Conservation (phyloP, 495 filamentous ascomycete species). For the Aspergillus baeticus region DNA sequence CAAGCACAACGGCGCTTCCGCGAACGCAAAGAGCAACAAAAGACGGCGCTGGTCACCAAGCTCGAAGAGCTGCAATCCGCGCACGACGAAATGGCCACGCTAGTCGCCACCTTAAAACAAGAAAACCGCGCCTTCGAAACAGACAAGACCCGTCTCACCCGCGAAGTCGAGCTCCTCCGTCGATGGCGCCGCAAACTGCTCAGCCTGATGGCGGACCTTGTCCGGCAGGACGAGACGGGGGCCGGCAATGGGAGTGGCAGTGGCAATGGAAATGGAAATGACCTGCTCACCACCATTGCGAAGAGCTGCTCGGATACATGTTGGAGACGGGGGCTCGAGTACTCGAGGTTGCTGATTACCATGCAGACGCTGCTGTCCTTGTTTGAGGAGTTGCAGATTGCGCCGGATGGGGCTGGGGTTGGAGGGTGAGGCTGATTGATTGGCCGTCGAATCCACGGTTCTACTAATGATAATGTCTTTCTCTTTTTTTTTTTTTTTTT, state of each 20-base stretch:
- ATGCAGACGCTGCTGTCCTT: not conserved
- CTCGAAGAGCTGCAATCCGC: not conserved
- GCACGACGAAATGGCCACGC: not conserved
- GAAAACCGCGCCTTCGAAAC: not conserved
- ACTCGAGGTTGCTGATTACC: not conserved
- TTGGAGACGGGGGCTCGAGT: not conserved
- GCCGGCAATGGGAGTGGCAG: no score
- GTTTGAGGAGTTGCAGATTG: constrained; percentile 1
- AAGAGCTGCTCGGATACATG: not conserved
- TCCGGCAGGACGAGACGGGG: not conserved
- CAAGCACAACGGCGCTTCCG: constrained; percentile 3
- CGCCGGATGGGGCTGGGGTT: not conserved
- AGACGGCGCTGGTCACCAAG: not conserved
- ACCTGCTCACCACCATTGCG: not conserved
- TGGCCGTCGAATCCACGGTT: no score
- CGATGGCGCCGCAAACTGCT: constrained; percentile 1
- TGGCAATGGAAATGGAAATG: no score
- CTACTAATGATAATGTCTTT: no score
- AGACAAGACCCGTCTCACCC: not conserved
- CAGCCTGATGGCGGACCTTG: not conserved
- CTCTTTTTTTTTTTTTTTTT: no score
- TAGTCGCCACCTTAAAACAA: not conserved
- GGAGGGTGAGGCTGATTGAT: no score
- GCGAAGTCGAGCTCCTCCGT: not conserved
- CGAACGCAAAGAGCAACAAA: not conserved